A percentile compares a stretch with the other conserved stretches of the same genome.
Conservation (phyloP, 495 filamentous ascomycete species). For the Penicillium angulare region DNA sequence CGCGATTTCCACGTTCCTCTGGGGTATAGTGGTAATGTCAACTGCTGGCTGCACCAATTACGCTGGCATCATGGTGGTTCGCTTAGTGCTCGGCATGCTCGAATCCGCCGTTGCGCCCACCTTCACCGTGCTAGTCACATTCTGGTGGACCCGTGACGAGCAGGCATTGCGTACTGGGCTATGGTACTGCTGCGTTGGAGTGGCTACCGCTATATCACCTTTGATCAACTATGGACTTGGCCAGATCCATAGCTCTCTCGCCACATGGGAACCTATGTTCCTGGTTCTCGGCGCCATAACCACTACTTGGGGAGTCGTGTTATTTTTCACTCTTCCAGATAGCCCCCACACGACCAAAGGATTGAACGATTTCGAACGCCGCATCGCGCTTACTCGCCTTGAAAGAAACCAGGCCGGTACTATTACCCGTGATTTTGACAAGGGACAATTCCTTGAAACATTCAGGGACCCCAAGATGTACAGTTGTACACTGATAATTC, state of each 20-base stretch:
- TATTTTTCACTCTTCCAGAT: background rate
- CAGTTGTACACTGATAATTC: slow-evolving; percentile 1
- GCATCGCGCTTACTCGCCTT: background rate
- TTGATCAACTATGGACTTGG: background rate
- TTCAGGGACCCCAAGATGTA: slow-evolving; percentile 1
- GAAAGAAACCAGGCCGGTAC: slow-evolving; percentile 2
- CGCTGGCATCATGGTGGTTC: slow-evolving; percentile 2
- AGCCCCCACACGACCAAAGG: background rate
- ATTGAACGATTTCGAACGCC: background rate
- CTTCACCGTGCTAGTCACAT: slow-evolving; percentile 2
- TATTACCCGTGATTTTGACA: slow-evolving; percentile 3
- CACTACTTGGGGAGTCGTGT: background rate
- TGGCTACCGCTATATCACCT: slow-evolving; percentile 1
- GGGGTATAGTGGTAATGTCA: slow-evolving; percentile 3
- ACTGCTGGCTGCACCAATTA: slow-evolving; percentile 5
- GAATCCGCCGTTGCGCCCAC: slow-evolving; percentile 5
- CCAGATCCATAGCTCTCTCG: background rate
- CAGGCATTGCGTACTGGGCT: slow-evolving; percentile 4
- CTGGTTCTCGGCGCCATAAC: slow-evolving; percentile 2
- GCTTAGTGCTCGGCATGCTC: background rate
- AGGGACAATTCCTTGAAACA: slow-evolving; percentile 1
- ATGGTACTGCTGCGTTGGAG: slow-evolving; percentile 5
- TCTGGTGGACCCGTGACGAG: slow-evolving; percentile 8
- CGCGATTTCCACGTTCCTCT: background rate
- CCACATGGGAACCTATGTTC: slow-evolving; percentile 2